A percentile compares a stretch with the other conserved stretches of the same genome.
Evolutionary conservation across 129 eudicot species (phyloP).

Genomic region (carrot (Daucus carota)): DH1_v3.0 NC_030384.2:18455501-18456000

Average conservation of each 20-base stretch:
- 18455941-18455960: slow-evolving; percentile 93
- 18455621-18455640: not conserved
- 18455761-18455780: not conserved
- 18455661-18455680: too few species aligned
- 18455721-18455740: too few species aligned
- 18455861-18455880: not conserved
- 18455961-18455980: too few species aligned
- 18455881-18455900: slow-evolving; percentile 1
- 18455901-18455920: slow-evolving; percentile 2
- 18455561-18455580: not conserved
- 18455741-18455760: too few species aligned
- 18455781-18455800: not conserved
- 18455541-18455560: not conserved
- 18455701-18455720: too few species aligned
- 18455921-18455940: slow-evolving; percentile 73
- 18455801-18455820: not conserved
- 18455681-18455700: too few species aligned
- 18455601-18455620: not conserved
- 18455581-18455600: not conserved
- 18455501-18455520: not conserved
- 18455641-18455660: not conserved
- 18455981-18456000: too few species aligned
- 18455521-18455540: not conserved
- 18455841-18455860: not conserved
- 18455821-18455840: not conserved